phyloP scores from a whole-genome alignment of 2,329 filamentous ascomycete genomes.

The Fusarium sp. region DNA sequence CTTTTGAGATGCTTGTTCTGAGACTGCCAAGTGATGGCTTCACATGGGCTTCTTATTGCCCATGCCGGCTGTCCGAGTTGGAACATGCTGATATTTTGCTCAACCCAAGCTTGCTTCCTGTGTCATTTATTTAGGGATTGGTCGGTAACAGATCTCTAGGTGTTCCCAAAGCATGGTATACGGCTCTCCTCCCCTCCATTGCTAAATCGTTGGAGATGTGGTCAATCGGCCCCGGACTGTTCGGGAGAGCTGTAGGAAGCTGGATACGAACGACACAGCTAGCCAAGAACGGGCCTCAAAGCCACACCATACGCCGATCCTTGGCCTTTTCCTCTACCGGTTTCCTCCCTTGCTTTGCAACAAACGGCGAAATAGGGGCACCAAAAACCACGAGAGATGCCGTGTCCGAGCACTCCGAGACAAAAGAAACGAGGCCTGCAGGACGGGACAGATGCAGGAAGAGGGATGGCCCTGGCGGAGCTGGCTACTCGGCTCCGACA shows the following conservation, averaged over 20 bases:
- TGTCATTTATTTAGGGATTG: not conserved
- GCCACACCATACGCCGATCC: not conserved
- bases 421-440: constrained; percentile 38
- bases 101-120: not conserved
- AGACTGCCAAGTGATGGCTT: constrained; percentile 12
- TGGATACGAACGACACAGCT: not conserved
- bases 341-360: constrained; percentile 7
- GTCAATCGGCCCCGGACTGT: too few species aligned
- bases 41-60: constrained; percentile 3
- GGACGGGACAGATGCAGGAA: constrained; percentile 21
- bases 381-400: not conserved
- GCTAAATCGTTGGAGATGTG: not conserved
- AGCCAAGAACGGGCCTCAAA: not conserved
- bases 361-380: not conserved
- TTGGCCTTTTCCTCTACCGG: not conserved
- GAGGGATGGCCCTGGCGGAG: not conserved
- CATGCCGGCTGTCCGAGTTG: not conserved
- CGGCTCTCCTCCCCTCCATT: not conserved
- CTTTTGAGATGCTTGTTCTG: constrained; percentile 30
- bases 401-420: constrained; percentile 17
- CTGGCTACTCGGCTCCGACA: not conserved
- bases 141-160: not conserved
- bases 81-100: too few species aligned
- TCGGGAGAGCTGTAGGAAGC: not conserved
- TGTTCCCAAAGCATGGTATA: not conserved